Evolutionary conservation across 2,329 filamentous ascomycete genomes (phyloP).

Genomic region (Westerdykella aurantiaca): DNA sequence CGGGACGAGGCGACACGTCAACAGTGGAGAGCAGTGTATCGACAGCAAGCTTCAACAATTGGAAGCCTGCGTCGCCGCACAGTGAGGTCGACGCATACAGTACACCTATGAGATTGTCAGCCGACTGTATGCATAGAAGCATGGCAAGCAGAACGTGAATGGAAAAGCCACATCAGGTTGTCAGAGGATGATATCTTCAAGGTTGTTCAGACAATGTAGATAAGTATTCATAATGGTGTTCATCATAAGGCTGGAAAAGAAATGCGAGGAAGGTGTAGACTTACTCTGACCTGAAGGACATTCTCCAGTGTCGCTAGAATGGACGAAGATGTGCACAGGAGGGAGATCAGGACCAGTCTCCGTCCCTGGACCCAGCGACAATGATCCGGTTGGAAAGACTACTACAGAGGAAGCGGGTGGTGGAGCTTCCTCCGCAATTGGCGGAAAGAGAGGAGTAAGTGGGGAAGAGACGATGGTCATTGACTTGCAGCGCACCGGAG

Average conservation of each 20-base stretch:
- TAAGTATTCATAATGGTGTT: slow-evolving; percentile 85
- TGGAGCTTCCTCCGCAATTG: slow-evolving; percentile 67
- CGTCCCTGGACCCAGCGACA: slow-evolving; percentile 39
- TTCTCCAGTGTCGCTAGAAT: slow-evolving; percentile 89
- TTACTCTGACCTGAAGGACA: slow-evolving; percentile 86
- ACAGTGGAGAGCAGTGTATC: slow-evolving; percentile 39
- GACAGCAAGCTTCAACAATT: slow-evolving; percentile 39
- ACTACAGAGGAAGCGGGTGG: slow-evolving; percentile 68
- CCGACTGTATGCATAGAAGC: slow-evolving; percentile 8
- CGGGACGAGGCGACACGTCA: slow-evolving; percentile 29
- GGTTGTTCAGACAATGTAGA: slow-evolving; percentile 99
- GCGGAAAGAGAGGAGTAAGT: slow-evolving; percentile 62
- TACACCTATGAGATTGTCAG: slow-evolving; percentile 48
- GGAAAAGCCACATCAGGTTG: slow-evolving; percentile 64
- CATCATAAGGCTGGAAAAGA: slow-evolving; percentile 63
- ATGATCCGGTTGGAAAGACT: slow-evolving; percentile 54
- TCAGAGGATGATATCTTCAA: slow-evolving; percentile 86
- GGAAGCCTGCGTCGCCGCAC: slow-evolving; percentile 28
- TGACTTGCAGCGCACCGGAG: slow-evolving; percentile 48
- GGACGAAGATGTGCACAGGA: slow-evolving; percentile 59
- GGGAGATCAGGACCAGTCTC: slow-evolving; percentile 27
- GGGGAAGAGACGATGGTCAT: slow-evolving; percentile 65
- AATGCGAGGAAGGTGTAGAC: slow-evolving; percentile 40
- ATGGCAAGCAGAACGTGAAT: slow-evolving; percentile 13
- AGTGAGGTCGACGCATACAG: slow-evolving; percentile 50